These are phyloP conservation scores for Calycina herbarum DNA, from an alignment of 2,329 filamentous ascomycete species.

Conservation along the genomic window DNA sequence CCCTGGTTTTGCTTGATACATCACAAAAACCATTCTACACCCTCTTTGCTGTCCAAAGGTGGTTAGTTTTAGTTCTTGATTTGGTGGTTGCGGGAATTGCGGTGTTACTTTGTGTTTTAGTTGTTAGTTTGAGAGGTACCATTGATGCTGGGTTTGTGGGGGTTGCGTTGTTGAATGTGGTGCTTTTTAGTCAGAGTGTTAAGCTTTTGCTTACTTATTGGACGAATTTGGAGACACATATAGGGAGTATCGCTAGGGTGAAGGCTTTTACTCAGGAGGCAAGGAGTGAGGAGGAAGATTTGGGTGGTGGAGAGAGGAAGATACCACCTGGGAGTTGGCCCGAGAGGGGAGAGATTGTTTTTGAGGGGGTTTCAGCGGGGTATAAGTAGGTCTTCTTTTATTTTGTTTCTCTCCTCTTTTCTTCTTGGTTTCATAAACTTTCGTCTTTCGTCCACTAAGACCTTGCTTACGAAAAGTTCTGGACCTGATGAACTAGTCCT, in stretches of 20 bases:
- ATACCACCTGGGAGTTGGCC: conserved; percentile 34
- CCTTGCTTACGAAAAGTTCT: conserved; percentile 10
- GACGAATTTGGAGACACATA: conserved; percentile 54
- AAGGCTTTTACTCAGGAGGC: conserved; percentile 51
- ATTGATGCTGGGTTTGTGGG: conserved; percentile 16
- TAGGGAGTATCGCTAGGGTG: conserved; percentile 56
- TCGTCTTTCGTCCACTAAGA: neutral
- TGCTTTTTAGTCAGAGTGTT: conserved; percentile 39
- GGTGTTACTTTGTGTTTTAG: conserved; percentile 11
- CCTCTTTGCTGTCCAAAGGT: conserved; percentile 55
- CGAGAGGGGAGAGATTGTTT: neutral
- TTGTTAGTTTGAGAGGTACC: conserved; percentile 1
- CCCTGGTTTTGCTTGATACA: conserved; percentile 39
- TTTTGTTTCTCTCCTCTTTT: conserved; percentile 26
- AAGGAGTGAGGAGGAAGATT: conserved; percentile 38
- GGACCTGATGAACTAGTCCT: conserved; percentile 15
- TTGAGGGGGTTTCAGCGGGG: neutral
- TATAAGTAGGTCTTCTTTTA: conserved; percentile 18
- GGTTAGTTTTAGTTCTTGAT: conserved; percentile 50
- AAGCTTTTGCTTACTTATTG: conserved; percentile 48
- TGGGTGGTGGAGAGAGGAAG: conserved; percentile 11
- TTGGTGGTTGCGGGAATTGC: conserved; percentile 12
- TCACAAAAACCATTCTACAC: conserved; percentile 59
- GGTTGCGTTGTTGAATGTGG: conserved; percentile 43
- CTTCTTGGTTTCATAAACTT: too few relatives aligned